Base-by-base conservation (phyloP, 2,329 filamentous ascomycete genomes). In the Dactylellina parvicollis region DNA sequence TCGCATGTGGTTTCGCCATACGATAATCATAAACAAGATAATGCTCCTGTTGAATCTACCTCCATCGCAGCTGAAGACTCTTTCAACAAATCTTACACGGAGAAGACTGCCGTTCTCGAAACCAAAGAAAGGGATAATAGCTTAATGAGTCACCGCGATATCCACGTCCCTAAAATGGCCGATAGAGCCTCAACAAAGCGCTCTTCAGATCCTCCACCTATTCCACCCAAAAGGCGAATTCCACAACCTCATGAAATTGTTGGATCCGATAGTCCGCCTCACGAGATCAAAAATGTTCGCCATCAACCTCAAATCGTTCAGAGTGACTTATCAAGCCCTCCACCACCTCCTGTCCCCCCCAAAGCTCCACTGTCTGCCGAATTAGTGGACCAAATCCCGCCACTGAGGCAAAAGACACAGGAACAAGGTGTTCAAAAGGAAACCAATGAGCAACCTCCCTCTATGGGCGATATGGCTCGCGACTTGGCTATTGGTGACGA, bases 201-300 rank as follows among this genome's bases (percentile, higher is more conserved):
- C 4, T 12, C 4, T 18, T 42, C 52, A 8, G 24, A 22, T 26
- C 34, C 52, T 16, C 59, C 59, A 30, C 59, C 67, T 5, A 38
- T 72, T 59, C 50, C 59, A 12, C 30, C 52, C 8, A 65, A 72
- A 22, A 10, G 24, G 26, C 59, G 52, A 14, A 24, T 22, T 10
- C 22, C 42, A 14, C 18, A 32, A 26, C 24, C 30, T 22, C 44
- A 42, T 42, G 5, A 30, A 7, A 28, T 65, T 28, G 36, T 72
- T 24, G 67, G 67, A 38, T 72, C 67, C 10, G 34, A 64, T 12
- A 72, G 52, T n/a, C 67, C 67, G 18, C 67, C 67, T 36, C 52
- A 40, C n/a, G 59, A 72, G 16, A 72, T 72, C 22, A 56, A 72
- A 40, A 22, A 50, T 16, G 32, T n/a, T 22, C 57, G 22, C 28